Conservation (phyloP, 192 early-diverging fungal genomes). For the Backusella circina region DNA sequence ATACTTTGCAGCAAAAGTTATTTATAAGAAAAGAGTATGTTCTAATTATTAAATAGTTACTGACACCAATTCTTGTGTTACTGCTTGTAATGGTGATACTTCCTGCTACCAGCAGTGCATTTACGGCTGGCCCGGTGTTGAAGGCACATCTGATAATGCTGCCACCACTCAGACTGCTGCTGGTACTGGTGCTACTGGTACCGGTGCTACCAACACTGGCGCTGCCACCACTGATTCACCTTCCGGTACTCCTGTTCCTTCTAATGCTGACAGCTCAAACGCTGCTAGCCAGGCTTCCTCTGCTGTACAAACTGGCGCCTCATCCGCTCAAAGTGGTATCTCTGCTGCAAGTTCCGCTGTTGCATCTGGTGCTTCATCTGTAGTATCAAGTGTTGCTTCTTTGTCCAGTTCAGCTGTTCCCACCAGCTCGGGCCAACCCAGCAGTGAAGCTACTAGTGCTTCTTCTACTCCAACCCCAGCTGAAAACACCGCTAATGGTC, state of each 20-base stretch:
- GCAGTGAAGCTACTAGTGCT: conserved; percentile 10
- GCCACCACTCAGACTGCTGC: neutral
- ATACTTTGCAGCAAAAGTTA: neutral
- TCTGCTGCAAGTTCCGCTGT: neutral
- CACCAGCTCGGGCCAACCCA: neutral
- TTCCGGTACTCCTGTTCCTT: neutral
- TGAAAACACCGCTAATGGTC: neutral
- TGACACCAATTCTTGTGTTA: conserved; percentile 4
- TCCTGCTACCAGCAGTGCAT: conserved; percentile 9
- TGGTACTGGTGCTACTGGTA: neutral
- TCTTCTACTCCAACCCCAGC: neutral
- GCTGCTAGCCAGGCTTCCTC: neutral
- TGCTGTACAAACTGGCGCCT: neutral
- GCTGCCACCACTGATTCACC: neutral
- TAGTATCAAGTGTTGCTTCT: neutral
- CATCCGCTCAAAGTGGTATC: neutral
- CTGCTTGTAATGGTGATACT: neutral
- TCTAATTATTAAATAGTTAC: conserved; percentile 4
- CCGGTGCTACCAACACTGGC: neutral
- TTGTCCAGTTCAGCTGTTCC: neutral
- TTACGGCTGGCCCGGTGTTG: neutral
- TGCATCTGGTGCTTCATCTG: neutral
- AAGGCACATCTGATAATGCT: neutral
- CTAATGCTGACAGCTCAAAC: neutral
- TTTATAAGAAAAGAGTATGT: neutral